These are phyloP conservation scores for Pneumocystis canis DNA, from an alignment of 1,139 yeast genomes.

Conservation along the genomic window DNA sequence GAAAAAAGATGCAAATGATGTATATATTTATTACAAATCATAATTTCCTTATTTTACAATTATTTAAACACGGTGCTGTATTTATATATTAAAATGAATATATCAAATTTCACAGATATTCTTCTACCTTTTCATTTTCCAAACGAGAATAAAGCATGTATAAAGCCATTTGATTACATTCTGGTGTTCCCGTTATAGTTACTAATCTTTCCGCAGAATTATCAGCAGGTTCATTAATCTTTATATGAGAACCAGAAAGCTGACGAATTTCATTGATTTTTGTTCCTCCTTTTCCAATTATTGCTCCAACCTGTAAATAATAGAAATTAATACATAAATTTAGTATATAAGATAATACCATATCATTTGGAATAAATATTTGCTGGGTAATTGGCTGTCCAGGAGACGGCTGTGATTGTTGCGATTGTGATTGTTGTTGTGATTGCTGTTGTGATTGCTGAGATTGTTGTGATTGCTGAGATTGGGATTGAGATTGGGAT, in stretches of 20 bases:
- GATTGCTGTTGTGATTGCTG: constrained; percentile 19
- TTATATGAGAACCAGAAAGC: constrained; percentile 60
- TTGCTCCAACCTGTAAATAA: constrained; percentile 44
- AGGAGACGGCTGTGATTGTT: constrained; percentile 12
- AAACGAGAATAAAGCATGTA: constrained; percentile 3
- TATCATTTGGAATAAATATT: constrained; percentile 57
- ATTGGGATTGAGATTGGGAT: constrained; percentile 18
- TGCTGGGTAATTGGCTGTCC: constrained; percentile 49
- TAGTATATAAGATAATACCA: constrained; percentile 15
- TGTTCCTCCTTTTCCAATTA: constrained; percentile 77
- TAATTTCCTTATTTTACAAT: not conserved
- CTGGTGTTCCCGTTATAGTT: constrained; percentile 54
- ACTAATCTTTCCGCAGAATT: constrained; percentile 39
- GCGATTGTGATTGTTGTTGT: constrained; percentile 14
- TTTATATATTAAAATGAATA: not conserved
- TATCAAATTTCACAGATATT: not conserved
- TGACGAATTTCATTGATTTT: constrained; percentile 68
- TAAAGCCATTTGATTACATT: constrained; percentile 62
- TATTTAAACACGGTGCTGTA: not conserved
- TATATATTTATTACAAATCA: not conserved
- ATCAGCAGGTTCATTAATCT: constrained; percentile 40
- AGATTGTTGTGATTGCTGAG: constrained; percentile 18
- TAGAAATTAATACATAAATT: not conserved
- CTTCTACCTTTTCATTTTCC: not conserved
- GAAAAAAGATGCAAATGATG: constrained; percentile 27